Conservation (phyloP, 176 grass and related monocot species). For the Hordeum marinum region DNA sequence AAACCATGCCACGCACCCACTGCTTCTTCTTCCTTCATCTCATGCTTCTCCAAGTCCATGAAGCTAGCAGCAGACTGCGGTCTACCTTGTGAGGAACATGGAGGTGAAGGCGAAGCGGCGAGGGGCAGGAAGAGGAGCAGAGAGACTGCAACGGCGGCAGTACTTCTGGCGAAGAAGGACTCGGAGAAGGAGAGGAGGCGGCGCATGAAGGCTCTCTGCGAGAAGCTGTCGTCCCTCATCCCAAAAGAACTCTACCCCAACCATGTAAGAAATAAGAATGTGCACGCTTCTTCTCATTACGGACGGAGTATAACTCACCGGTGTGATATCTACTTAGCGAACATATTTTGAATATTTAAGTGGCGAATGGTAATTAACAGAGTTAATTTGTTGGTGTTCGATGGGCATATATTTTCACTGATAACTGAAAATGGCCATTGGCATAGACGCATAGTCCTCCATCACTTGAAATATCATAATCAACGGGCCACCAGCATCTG, state of each 20-base stretch:
- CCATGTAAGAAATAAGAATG: background rate
- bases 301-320: too few species aligned
- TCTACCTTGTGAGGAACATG: too few species aligned
- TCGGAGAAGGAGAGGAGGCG: slow-evolving; percentile 52
- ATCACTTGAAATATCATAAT: slow-evolving; percentile 3
- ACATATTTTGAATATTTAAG: too few species aligned
- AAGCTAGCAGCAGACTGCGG: too few species aligned
- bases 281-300: background rate
- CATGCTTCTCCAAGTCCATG: too few species aligned
- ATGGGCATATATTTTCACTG: too few species aligned
- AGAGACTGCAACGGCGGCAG: background rate
- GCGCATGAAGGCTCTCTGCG: slow-evolving; percentile 56
- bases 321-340: background rate
- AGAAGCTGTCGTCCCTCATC: slow-evolving; percentile 54
- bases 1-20: too few species aligned
- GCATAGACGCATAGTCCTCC: background rate
- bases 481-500: background rate
- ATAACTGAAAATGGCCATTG: too few species aligned
- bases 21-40: too few species aligned
- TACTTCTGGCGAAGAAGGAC: slow-evolving; percentile 49
- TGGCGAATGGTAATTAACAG: too few species aligned
- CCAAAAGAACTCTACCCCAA: slow-evolving; percentile 30
- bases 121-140: background rate
- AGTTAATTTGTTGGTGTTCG: too few species aligned
- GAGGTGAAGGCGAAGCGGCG: background rate